Evolutionary conservation across 2,329 filamentous ascomycete genomes (phyloP), one percentile per base, ranked within the genome.

Genomic region (Hymenoscyphus albidus): DNA sequence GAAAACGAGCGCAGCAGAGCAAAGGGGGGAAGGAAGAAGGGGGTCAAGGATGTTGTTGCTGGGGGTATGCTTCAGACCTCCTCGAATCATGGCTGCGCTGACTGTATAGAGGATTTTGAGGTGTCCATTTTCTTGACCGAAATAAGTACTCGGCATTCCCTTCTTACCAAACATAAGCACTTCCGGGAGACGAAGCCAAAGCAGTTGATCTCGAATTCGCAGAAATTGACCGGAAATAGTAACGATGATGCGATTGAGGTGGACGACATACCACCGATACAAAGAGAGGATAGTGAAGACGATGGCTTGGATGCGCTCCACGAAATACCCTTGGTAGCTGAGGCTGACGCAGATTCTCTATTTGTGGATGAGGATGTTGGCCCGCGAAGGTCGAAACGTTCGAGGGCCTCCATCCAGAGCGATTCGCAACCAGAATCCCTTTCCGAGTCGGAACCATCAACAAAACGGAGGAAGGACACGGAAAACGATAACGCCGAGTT

Each of bases 71-170:
- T 40, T 40, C 14, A n/a, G 7, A 7, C 6, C 39, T 14, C 59
- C 42, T 42, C 6, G 13, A 27, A 10, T 51, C 31, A 61, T 61
- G n/a, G 32, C 40, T 35, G 27, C 58, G 60, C 69, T 74, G 61
- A 71, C 61, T 18, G 38, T 16, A 61, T 65, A 95, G 94, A 97
- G 77, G 94, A 97, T 70, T 99, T 97, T 74, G 93, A 98, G 75
- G 92, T 97, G 14, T 91, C 93, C 44, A 90, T 99, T 69, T 98
- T 97, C 78, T 81, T 99, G 69, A 96, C 91, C 57, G 92, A 97
- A 76, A 90, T 90, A 7, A 88, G 86, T 61, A 93, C 90, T 2
- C 87, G 93, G 14, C 95, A 98, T 79, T 91, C 92, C 40, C 81
- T 99, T 44, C 83, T 98, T 64, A 90, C 88, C 63, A 96, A 95